Evolutionary conservation across 768 basidiomycete species (phyloP).

Genomic region (Podaxis pistillaris): DNA sequence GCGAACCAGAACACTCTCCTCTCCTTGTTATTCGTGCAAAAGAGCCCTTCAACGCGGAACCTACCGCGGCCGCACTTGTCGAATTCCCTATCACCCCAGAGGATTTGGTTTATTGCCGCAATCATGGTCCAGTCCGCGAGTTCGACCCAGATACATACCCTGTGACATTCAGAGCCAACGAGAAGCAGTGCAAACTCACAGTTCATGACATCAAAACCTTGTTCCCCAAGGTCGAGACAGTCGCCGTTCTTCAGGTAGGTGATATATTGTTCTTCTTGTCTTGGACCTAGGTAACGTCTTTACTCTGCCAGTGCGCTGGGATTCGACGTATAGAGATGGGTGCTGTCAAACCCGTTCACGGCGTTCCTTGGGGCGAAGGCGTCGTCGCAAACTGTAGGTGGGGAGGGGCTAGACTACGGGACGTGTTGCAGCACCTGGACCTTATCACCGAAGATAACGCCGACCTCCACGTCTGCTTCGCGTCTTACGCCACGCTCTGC

Average conservation of each 20-base stretch:
- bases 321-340: conserved; percentile 68
- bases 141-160: conserved; percentile 46
- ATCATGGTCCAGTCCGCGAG: conserved; percentile 61
- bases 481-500: conserved; percentile 57
- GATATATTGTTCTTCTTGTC: background rate
- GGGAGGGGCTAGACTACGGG: conserved; percentile 58
- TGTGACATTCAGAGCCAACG: conserved; percentile 36
- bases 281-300: no score
- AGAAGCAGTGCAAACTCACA: conserved; percentile 33
- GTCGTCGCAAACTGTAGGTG: conserved; percentile 71
- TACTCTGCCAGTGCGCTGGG: conserved; percentile 51
- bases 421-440: conserved; percentile 48
- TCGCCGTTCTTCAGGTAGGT: conserved; percentile 57
- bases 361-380: conserved; percentile 64
- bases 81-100: conserved; percentile 62
- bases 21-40: conserved; percentile 42
- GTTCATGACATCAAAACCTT: conserved; percentile 36
- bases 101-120: conserved; percentile 67
- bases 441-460: conserved; percentile 29
- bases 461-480: conserved; percentile 53
- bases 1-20: conserved; percentile 49
- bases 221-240: conserved; percentile 41
- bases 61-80: conserved; percentile 50
- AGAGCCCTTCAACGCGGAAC: conserved; percentile 71
- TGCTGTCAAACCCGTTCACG: conserved; percentile 51